A percentile compares a stretch with the other conserved stretches of the same genome.
phyloP scores from a whole-genome alignment of 2,329 filamentous ascomycete species.

The Pezicula neosporulosa region DNA sequence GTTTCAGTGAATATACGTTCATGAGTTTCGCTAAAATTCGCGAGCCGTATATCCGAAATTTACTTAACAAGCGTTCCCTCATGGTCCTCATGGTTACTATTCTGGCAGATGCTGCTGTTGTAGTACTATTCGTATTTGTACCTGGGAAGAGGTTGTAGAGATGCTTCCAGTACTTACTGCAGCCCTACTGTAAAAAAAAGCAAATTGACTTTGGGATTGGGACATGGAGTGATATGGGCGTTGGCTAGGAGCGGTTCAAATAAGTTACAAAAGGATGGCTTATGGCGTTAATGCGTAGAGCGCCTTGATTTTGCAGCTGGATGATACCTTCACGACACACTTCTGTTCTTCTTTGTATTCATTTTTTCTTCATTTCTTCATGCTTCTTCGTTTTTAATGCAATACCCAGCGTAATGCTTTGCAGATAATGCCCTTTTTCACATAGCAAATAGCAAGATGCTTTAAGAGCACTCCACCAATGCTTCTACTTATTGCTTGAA shows the following conservation, averaged over 20 bases:
- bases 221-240: too few relatives aligned
- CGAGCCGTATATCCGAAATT: slow-evolving; percentile 85
- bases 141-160: slow-evolving; percentile 75
- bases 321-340: background rate
- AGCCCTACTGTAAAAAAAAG: too few relatives aligned
- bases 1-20: slow-evolving; percentile 93
- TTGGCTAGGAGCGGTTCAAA: too few relatives aligned
- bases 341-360: background rate
- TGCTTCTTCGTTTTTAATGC: background rate
- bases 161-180: too few relatives aligned
- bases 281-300: too few relatives aligned
- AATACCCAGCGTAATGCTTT: background rate
- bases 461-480: too few relatives aligned
- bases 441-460: too few relatives aligned
- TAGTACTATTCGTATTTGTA: slow-evolving; percentile 90
- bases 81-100: slow-evolving; percentile 77
- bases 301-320: too few relatives aligned
- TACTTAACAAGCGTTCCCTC: slow-evolving; percentile 78
- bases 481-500: background rate
- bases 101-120: slow-evolving; percentile 76
- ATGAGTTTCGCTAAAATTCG: slow-evolving; percentile 86
- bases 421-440: background rate
- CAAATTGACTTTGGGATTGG: too few relatives aligned
- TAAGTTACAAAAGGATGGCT: too few relatives aligned
- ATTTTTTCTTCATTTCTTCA: background rate